These are phyloP conservation scores for Coemansia sp. DNA, from an alignment of 192 early-diverging fungal genomes.

Conservation along the genomic window DNA sequence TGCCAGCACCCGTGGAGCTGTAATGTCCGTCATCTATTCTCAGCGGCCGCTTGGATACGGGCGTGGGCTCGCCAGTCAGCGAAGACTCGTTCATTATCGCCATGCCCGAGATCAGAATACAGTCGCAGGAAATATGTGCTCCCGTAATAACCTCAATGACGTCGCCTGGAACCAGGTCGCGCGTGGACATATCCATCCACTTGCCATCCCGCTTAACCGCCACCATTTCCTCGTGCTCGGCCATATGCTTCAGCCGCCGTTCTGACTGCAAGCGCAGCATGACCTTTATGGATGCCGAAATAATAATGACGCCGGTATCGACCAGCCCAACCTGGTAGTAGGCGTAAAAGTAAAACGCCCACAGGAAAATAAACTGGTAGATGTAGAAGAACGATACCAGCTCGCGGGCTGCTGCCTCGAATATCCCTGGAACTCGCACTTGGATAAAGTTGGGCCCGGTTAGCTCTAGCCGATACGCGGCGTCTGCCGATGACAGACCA, in stretches of 20 bases:
- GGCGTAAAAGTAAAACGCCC: conserved; percentile 67
- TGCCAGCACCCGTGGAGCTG: conserved; percentile 42
- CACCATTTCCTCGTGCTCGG: conserved; percentile 53
- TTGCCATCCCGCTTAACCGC: conserved; percentile 58
- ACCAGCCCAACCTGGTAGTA: conserved; percentile 65
- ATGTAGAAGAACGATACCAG: conserved; percentile 59
- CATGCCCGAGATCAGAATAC: conserved; percentile 64
- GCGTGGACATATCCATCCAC: conserved; percentile 57
- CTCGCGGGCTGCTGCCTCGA: conserved; percentile 58
- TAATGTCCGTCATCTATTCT: conserved; percentile 55
- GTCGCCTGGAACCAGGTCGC: conserved; percentile 67
- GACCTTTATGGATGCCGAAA: conserved; percentile 60
- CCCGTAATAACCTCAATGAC: conserved; percentile 54
- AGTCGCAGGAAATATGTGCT: conserved; percentile 65
- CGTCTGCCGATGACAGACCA: conserved; percentile 58
- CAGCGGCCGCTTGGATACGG: conserved; percentile 72
- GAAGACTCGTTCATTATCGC: conserved; percentile 73
- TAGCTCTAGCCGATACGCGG: conserved; percentile 53
- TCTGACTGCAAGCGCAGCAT: conserved; percentile 55
- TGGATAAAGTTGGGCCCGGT: conserved; percentile 66
- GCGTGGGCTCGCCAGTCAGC: conserved; percentile 77
- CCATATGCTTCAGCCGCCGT: conserved; percentile 58
- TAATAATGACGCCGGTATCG: conserved; percentile 56
- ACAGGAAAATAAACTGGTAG: conserved; percentile 66
- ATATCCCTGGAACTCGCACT: conserved; percentile 54